Evolutionary conservation across 1,284 basidiomycete species (phyloP), one percentile per base, ranked within the genome.

Genomic region (Ceratobasidium sp.): DNA sequence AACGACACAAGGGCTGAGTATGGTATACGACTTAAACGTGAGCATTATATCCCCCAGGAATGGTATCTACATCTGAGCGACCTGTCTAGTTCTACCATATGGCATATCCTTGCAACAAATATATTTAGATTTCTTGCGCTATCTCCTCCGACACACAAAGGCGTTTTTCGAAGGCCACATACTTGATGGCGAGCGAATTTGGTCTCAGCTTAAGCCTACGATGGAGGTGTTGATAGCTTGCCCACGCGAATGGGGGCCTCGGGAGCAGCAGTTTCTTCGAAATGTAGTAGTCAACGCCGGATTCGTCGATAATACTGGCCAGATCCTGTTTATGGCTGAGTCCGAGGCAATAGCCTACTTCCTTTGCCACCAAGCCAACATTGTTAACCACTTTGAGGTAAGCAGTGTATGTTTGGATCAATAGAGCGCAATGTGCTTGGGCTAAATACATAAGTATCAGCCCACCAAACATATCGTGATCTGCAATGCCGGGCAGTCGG

Each of bases 301-400:
- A 9, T 9, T 52, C 7, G 26, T 38, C 0, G 49, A 26, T 5
- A 2, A 1, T 26, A 1, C n/a, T n/a, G 1, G 26, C 0, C n/a
- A 63, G 3, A 59, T 76, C 2, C 23, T 21, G 1, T 76, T 76
- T 43, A 59, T 76, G 1, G 59, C 59, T 6, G 74, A 76, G 49
- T 72, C 63, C 0, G 75, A 76, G 26, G 75, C 75, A 4, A 67
- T 67, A 0, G 73, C 75, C 9, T 74, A 76, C 41, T 76, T 70
- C 28, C 64, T 52, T 23, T 55, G 26, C 32, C 50, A 8, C 16
- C 58, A 21, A 23, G n/a, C 67, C 13, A 46, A 41, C 7, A n/a
- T 61, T 14, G 47, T 44, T n/a, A 32, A 32, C 47, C 63, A 62
- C 41, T 64, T 76, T 28, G 16, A 59, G 21, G 58, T 74, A 49